Evolutionary conservation across 2,329 filamentous ascomycete species (phyloP).

Genomic region (Gremmenia infestans): DNA sequence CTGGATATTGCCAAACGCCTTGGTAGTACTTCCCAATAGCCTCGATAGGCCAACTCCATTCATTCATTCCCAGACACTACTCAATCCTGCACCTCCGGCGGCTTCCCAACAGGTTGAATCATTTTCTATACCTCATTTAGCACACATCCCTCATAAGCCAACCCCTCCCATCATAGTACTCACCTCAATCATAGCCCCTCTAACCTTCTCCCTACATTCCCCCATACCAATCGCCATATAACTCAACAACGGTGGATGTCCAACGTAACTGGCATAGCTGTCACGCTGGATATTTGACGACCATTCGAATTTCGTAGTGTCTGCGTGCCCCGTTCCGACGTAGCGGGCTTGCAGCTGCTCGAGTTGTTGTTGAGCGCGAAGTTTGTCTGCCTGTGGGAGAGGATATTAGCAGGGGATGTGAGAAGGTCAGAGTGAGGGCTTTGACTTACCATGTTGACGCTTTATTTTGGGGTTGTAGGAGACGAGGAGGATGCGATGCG

Average conservation of each 20-base stretch:
- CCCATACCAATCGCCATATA: conserved; percentile 90
- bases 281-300: conserved; percentile 92
- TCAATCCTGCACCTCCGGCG: conserved; percentile 52
- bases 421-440: not conserved
- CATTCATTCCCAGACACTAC: not conserved
- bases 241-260: conserved; percentile 80
- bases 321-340: conserved; percentile 90
- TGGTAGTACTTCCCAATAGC: no score
- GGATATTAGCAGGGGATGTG: not conserved
- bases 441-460: conserved; percentile 16
- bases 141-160: not conserved
- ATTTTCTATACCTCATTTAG: conserved; percentile 49
- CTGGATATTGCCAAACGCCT: no score
- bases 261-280: conserved; percentile 82
- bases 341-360: conserved; percentile 95
- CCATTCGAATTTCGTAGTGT: conserved; percentile 98
- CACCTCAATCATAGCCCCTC: conserved; percentile 73
- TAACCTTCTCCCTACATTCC: conserved; percentile 73
- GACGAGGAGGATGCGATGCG: not conserved
- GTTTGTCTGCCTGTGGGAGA: conserved; percentile 75
- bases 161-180: conserved; percentile 18
- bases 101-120: conserved; percentile 61
- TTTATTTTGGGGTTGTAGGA: not conserved
- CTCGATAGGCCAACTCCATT: not conserved
- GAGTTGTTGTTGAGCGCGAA: conserved; percentile 95